These are phyloP conservation scores for Cutaneotrichosporon mucoides DNA, from an alignment of 1,284 basidiomycete genomes.

Conservation along the genomic window DNA sequence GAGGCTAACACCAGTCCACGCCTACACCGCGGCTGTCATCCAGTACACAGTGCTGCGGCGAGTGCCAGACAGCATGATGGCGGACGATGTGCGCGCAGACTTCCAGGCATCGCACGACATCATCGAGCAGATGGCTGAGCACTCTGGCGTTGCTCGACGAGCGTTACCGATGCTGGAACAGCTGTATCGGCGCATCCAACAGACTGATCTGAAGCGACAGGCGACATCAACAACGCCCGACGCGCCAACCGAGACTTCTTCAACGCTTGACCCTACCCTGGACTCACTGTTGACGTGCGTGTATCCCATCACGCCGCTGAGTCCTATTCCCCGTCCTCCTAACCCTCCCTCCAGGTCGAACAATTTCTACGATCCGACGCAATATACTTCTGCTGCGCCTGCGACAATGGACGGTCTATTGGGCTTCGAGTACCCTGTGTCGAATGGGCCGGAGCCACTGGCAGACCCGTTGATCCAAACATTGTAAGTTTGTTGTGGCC, in stretches of 20 bases:
- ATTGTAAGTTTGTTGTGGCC: conserved; percentile 8
- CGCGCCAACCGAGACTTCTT: neutral
- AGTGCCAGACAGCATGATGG: conserved; percentile 24
- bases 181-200: conserved; percentile 11
- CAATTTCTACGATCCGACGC: conserved; percentile 6
- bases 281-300: conserved; percentile 2
- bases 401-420: conserved; percentile 9
- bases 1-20: conserved; percentile 16
- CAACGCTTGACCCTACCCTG: neutral
- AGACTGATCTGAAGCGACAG: conserved; percentile 7
- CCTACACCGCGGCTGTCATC: conserved; percentile 27
- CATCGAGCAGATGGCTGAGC: conserved; percentile 19
- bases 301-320: neutral
- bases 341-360: neutral
- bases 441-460: conserved; percentile 2
- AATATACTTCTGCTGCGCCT: neutral
- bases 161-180: conserved; percentile 17
- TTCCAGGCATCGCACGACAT: conserved; percentile 18
- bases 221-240: neutral
- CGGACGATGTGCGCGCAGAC: conserved; percentile 23
- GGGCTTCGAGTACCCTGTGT: conserved; percentile 15
- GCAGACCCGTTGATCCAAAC: conserved; percentile 20
- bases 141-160: conserved; percentile 16
- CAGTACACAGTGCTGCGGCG: conserved; percentile 22
- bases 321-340: neutral